These are phyloP conservation scores for Apiotrichum sp. DNA, from an alignment of 1,284 basidiomycete genomes.

Conservation along the genomic window DNA sequence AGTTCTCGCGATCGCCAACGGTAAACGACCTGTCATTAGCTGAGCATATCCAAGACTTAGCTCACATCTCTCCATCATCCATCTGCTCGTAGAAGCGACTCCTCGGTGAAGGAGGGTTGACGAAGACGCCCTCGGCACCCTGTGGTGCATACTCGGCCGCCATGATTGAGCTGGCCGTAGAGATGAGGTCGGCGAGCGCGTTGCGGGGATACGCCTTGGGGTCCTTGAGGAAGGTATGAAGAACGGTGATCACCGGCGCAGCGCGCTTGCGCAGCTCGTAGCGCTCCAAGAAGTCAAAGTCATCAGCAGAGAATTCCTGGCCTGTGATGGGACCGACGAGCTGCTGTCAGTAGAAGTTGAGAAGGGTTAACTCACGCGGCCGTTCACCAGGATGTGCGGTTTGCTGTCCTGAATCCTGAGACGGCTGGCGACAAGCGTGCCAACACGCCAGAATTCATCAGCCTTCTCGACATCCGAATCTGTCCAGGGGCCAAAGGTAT, in stretches of 20 bases:
- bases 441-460: slow-evolving; percentile 38
- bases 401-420: slow-evolving; percentile 57
- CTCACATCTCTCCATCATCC: slow-evolving; percentile 56
- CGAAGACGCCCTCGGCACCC: slow-evolving; percentile 66
- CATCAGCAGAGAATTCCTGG: slow-evolving; percentile 57
- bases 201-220: slow-evolving; percentile 50
- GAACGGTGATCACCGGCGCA: slow-evolving; percentile 59
- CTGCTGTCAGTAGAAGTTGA: slow-evolving; percentile 40
- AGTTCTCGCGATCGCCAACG: slow-evolving; percentile 60
- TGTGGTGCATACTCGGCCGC: slow-evolving; percentile 59
- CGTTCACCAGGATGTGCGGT: slow-evolving; percentile 67
- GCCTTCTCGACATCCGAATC: slow-evolving; percentile 28
- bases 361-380: slow-evolving; percentile 56
- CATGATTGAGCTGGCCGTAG: slow-evolving; percentile 63
- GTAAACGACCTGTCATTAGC: slow-evolving; percentile 53
- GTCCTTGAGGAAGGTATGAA: slow-evolving; percentile 54
- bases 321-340: slow-evolving; percentile 59
- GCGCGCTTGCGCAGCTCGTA: slow-evolving; percentile 69
- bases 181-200: slow-evolving; percentile 57
- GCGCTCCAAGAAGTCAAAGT: slow-evolving; percentile 61
- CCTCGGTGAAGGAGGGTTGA: slow-evolving; percentile 52
- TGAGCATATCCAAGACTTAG: slow-evolving; percentile 45
- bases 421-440: slow-evolving; percentile 20
- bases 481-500: slow-evolving; percentile 11
- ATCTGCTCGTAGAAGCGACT: slow-evolving; percentile 57